Evolutionary conservation across 2,329 filamentous ascomycete genomes (phyloP), one percentile per base, ranked within the genome.

Genomic region (Alternaria brassicicola): DNA sequence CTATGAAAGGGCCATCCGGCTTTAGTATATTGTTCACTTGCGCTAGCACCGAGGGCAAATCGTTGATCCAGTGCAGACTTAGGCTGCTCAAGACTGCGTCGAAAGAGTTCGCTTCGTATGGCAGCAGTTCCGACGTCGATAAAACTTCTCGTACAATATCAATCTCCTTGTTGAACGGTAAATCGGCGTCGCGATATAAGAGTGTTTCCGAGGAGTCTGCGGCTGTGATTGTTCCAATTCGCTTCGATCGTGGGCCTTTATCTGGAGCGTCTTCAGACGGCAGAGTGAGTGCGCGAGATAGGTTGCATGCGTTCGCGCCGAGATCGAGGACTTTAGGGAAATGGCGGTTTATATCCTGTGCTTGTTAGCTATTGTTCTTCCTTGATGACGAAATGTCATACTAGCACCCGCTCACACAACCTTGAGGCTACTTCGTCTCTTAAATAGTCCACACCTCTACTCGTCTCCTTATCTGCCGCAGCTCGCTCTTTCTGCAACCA

Each of bases 11-110:
- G 55, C 86, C 85, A 76, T 99, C 95, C 0, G 94, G 93, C 78
- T 96, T 96, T 25, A 99, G 84, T 31, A 96, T 82, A 64, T 86
- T 85, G 81, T 97, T 96, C 74, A 97, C 89, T 73, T 96, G 92
- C 1, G 88, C 83, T 2, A 99, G 84, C 10, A 96, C 82, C 1
- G 90, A 91, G 0, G 95, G 95, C 5, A 99, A 86, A 76, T 99
- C 92, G 76, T 99, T 99, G 82, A 97, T 90, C 95, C 95, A 99
- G 79, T 99, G 95, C 75, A 99, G 83, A 57, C 90, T 93, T 58
- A 97, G 81, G 55, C 90, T 96, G 74, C 92, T 96, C 62, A 99
- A 82, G 10, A 97, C 91, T 6, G 96, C 87, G 75, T 98, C 93
- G 76, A 97, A 98, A 3, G 89, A 87, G 64, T 88, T 85, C 4